phyloP scores from a whole-genome alignment of 163 green algal species.

The Prototheca wickerhamii region DNA sequence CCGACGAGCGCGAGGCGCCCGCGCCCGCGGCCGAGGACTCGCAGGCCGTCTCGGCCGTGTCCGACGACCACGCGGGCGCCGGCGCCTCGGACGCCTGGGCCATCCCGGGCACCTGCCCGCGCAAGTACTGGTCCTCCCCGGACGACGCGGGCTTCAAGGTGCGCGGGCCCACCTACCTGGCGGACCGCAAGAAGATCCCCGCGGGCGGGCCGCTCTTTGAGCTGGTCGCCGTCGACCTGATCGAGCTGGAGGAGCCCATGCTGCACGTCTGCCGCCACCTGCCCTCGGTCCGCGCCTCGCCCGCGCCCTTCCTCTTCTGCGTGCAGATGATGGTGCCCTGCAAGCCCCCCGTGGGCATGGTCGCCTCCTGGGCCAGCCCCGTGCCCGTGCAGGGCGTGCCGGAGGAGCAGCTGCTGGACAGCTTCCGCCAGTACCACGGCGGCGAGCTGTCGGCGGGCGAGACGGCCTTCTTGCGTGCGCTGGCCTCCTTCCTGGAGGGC shows the following conservation, averaged over 20 bases:
- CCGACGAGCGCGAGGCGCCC: too few relatives aligned
- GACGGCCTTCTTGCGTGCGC: background rate
- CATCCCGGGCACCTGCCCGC: constrained; percentile 23
- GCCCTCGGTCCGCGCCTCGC: constrained; percentile 51
- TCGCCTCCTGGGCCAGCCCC: constrained; percentile 41
- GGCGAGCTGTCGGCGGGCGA: constrained; percentile 1
- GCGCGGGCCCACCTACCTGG: constrained; percentile 59
- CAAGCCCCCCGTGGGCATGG: constrained; percentile 37
- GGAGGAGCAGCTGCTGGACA: constrained; percentile 16
- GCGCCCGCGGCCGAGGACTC: background rate
- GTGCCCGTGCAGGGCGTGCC: constrained; percentile 16
- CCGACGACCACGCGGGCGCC: constrained; percentile 4
- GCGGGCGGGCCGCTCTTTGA: constrained; percentile 58
- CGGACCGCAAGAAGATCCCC: constrained; percentile 60
- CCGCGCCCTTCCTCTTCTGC: constrained; percentile 71
- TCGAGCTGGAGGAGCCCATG: constrained; percentile 50
- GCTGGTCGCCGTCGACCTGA: constrained; percentile 60
- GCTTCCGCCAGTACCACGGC: constrained; percentile 10
- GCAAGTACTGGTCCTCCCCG: constrained; percentile 45
- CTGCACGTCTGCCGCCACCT: constrained; percentile 69
- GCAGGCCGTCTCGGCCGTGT: background rate
- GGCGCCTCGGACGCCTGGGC: constrained; percentile 26
- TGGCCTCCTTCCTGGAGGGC: constrained; percentile 52
- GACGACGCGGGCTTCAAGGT: constrained; percentile 45
- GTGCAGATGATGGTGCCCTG: constrained; percentile 83